These are phyloP conservation scores for Pythium chondricola DNA, from an alignment of 352 stramenopile genomes.

Conservation along the genomic window DNA sequence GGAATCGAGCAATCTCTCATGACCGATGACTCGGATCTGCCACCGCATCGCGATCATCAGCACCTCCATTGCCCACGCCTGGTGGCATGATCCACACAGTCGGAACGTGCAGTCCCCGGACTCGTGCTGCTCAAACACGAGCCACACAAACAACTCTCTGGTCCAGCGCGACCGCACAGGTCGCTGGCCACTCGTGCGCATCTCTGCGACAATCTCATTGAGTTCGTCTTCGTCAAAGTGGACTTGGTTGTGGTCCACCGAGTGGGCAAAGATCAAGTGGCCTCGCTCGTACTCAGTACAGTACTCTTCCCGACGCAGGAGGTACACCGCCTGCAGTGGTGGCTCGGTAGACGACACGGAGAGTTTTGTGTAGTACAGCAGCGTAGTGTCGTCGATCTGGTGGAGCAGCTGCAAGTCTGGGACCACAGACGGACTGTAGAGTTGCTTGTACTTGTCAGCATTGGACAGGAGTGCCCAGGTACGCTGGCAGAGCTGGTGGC, in stretches of 20 bases:
- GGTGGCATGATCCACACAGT: not conserved
- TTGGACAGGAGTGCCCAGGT: slow-evolving; percentile 4
- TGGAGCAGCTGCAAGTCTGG: slow-evolving; percentile 3
- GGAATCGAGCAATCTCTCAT: not conserved
- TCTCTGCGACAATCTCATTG: not conserved
- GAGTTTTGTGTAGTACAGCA: slow-evolving; percentile 6
- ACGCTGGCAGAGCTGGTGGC: not conserved
- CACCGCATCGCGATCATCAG: slow-evolving; percentile 7
- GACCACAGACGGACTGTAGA: not conserved
- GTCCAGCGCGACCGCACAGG: not conserved
- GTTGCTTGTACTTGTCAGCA: not conserved
- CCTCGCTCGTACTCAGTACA: too few relatives aligned
- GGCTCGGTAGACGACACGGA: not conserved
- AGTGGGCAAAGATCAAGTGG: slow-evolving; percentile 5
- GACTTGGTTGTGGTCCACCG: not conserved
- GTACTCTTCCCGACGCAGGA: not conserved
- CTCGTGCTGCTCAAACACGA: not conserved
- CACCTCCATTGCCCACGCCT: not conserved
- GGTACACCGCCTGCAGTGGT: not conserved
- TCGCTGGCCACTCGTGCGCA: not conserved
- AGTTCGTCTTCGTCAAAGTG: not conserved
- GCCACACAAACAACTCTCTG: slow-evolving; percentile 2
- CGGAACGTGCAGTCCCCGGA: not conserved
- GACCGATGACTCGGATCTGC: slow-evolving; percentile 4
- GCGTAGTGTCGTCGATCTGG: slow-evolving; percentile 4